These are phyloP conservation scores for Nicotiana tabacum DNA, from an alignment of 257 asterid species.

Conservation along the genomic window DNA sequence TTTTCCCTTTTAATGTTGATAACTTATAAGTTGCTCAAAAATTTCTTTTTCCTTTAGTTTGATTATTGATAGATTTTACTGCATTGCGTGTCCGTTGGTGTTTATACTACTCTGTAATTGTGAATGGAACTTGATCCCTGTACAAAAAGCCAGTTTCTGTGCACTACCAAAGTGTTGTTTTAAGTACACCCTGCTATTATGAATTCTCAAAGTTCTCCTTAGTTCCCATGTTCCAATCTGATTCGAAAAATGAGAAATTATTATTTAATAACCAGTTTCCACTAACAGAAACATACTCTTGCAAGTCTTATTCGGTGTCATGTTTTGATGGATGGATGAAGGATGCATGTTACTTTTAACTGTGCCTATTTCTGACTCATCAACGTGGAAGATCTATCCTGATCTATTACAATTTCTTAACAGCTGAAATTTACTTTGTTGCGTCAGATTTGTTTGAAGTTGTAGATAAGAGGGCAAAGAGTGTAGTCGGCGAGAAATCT, in stretches of 20 bases:
- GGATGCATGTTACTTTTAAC: not conserved
- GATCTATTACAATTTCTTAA: not conserved
- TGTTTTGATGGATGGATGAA: not conserved
- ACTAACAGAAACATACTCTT: not conserved
- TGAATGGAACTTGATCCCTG: not conserved
- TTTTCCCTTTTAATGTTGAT: too few species aligned
- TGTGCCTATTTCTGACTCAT: not conserved
- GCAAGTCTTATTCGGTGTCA: not conserved
- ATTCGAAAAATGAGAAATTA: not conserved
- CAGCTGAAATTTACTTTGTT: constrained; percentile 14
- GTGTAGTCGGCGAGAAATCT: constrained; percentile 72
- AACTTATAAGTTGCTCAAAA: not conserved
- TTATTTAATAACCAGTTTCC: not conserved
- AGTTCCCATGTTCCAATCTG: not conserved
- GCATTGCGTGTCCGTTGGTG: not conserved
- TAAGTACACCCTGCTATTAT: not conserved
- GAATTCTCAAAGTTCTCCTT: not conserved
- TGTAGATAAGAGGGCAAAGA: constrained; percentile 93
- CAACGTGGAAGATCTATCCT: not conserved
- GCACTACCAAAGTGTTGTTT: not conserved
- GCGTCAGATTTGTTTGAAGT: constrained; percentile 86
- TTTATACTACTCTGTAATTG: not conserved
- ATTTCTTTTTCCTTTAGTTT: not conserved
- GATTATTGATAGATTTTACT: not conserved
- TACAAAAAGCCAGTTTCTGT: not conserved